phyloP scores from a whole-genome alignment of 1,284 basidiomycete species.

The Tausonia pullulans region DNA sequence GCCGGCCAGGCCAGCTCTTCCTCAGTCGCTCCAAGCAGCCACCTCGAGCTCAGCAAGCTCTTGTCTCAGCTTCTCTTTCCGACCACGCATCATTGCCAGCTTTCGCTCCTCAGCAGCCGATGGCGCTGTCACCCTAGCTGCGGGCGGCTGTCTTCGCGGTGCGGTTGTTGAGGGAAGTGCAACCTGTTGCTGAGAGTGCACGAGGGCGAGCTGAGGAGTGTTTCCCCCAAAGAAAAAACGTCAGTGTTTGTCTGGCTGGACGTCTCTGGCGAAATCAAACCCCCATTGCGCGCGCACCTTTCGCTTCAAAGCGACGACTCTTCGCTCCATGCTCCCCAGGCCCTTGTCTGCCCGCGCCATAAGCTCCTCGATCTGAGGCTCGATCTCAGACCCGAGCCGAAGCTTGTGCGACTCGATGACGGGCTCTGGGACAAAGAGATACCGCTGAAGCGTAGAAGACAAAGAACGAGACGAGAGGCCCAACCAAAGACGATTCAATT shows the following conservation, averaged over 20 bases:
- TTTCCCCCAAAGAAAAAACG: background rate
- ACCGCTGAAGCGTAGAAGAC: background rate
- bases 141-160: background rate
- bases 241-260: background rate
- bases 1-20: too few species aligned
- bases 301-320: slow-evolving; percentile 4
- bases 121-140: background rate
- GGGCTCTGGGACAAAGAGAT: slow-evolving; percentile 14
- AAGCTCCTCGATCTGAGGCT: slow-evolving; percentile 16
- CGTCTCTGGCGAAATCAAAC: background rate
- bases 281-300: background rate
- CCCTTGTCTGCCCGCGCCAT: slow-evolving; percentile 5
- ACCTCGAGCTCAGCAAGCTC: slow-evolving; percentile 11
- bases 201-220: background rate
- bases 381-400: slow-evolving; percentile 10
- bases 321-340: slow-evolving; percentile 5
- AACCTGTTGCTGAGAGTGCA: background rate
- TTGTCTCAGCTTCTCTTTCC: slow-evolving; percentile 6
- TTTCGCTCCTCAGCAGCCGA: slow-evolving; percentile 10
- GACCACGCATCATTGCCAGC: slow-evolving; percentile 10
- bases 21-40: background rate
- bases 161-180: background rate
- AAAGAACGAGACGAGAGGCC: background rate
- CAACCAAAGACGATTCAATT: background rate
- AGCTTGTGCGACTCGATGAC: slow-evolving; percentile 11